Evolutionary conservation across 2,329 filamentous ascomycete genomes (phyloP).

Genomic region (Ceratocystis huliohia): DNA sequence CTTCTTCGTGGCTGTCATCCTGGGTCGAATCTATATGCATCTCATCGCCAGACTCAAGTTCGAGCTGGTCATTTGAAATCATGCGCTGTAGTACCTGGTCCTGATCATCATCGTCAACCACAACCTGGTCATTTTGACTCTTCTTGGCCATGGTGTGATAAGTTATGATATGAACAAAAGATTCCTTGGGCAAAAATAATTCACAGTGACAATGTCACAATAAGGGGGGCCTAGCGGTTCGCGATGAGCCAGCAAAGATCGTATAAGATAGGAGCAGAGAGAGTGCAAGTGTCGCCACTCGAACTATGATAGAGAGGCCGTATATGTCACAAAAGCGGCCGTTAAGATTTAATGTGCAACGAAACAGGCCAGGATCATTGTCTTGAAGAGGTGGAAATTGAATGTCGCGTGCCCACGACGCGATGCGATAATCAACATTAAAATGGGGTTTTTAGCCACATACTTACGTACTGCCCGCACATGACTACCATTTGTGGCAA

Average conservation of each 20-base stretch:
- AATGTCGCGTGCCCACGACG: not conserved
- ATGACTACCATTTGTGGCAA: too few species aligned
- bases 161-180: not conserved
- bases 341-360: not conserved
- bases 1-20: not conserved
- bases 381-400: not conserved
- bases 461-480: too few species aligned
- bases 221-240: too few species aligned
- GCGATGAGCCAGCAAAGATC: too few species aligned
- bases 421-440: not conserved
- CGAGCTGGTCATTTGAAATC: constrained; percentile 1
- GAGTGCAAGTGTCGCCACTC: too few species aligned
- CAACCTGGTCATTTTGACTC: not conserved
- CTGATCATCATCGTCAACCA: not conserved
- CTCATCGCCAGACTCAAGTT: not conserved
- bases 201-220: not conserved
- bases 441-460: not conserved
- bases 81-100: not conserved
- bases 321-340: too few species aligned
- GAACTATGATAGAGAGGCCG: too few species aligned
- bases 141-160: not conserved
- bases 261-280: too few species aligned
- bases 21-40: not conserved
- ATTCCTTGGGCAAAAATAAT: not conserved
- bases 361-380: too few species aligned